Conservation (phyloP, 768 basidiomycete species). For the Mycena crocata region DNA sequence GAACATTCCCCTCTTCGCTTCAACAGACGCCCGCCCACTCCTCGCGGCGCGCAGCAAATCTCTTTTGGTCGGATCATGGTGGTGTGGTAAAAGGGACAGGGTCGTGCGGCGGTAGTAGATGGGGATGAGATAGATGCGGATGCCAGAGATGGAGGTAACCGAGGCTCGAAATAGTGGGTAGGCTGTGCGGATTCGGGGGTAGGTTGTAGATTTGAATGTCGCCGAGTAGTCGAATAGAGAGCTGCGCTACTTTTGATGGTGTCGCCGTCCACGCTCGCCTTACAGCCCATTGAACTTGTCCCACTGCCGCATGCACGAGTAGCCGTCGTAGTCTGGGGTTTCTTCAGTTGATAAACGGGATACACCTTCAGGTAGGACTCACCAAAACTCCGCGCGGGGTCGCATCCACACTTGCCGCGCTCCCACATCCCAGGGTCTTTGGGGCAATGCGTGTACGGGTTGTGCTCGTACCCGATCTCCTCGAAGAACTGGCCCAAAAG, state of each 20-base stretch:
- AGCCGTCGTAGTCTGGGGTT: slow-evolving; percentile 63
- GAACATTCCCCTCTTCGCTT: no score
- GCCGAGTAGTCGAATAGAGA: not conserved
- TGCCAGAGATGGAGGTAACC: not conserved
- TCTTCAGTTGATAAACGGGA: slow-evolving; percentile 7
- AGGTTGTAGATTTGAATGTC: not conserved
- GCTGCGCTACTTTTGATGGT: not conserved
- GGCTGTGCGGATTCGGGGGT: not conserved
- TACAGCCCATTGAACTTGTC: slow-evolving; percentile 42
- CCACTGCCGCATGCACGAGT: slow-evolving; percentile 70
- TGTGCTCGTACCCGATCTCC: slow-evolving; percentile 74
- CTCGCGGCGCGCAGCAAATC: not conserved
- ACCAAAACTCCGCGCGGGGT: slow-evolving; percentile 69
- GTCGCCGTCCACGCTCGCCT: not conserved
- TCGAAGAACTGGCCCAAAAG: slow-evolving; percentile 67
- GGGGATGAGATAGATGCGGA: not conserved
- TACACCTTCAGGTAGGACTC: slow-evolving; percentile 35
- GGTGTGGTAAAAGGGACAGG: no score
- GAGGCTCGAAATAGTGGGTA: not conserved
- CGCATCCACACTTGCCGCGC: slow-evolving; percentile 60
- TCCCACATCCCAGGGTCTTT: slow-evolving; percentile 47
- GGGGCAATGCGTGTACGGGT: slow-evolving; percentile 67
- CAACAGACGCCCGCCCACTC: no score
- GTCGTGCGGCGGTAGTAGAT: not conserved
- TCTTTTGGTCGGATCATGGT: not conserved